Evolutionary conservation across 2,329 filamentous ascomycete species (phyloP).

Genomic region (Aspergillus fijiensis): DNA sequence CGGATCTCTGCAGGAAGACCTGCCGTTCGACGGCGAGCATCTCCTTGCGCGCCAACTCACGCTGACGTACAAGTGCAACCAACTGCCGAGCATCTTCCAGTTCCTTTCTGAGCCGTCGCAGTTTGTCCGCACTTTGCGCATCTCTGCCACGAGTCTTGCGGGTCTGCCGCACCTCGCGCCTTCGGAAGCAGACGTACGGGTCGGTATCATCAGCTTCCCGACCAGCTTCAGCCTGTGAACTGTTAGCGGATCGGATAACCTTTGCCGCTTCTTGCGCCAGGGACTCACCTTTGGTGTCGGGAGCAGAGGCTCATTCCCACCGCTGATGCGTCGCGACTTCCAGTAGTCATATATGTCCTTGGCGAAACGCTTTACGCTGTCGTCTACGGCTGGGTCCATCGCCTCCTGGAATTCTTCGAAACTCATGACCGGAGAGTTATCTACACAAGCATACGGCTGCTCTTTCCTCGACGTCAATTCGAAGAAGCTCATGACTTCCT

Average conservation of each 20-base stretch:
- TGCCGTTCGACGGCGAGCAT: constrained; percentile 70
- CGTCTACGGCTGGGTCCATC: constrained; percentile 59
- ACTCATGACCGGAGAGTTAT: constrained; percentile 75
- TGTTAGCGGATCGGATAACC: constrained; percentile 18
- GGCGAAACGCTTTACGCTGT: constrained; percentile 59
- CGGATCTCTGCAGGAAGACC: constrained; percentile 78
- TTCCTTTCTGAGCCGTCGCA: constrained; percentile 87
- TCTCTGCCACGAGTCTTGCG: constrained; percentile 93
- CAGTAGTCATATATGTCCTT: constrained; percentile 88
- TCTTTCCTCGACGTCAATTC: constrained; percentile 81
- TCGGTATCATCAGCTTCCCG: constrained; percentile 94
- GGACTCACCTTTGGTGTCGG: constrained; percentile 68
- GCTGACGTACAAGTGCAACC: constrained; percentile 72
- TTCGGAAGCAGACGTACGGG: constrained; percentile 96
- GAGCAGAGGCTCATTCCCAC: constrained; percentile 71
- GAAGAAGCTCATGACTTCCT: constrained; percentile 91
- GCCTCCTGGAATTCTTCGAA: constrained; percentile 74
- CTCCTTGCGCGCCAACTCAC: constrained; percentile 77
- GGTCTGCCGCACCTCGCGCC: constrained; percentile 88
- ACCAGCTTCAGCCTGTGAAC: constrained; percentile 73
- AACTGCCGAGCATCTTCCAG: constrained; percentile 84
- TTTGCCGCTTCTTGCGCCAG: neutral
- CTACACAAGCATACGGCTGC: constrained; percentile 84
- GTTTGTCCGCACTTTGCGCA: constrained; percentile 88
- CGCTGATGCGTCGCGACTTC: constrained; percentile 67